Evolutionary conservation across 192 early-diverging fungal genomes (phyloP).

Genomic region (Backusella circina): DNA sequence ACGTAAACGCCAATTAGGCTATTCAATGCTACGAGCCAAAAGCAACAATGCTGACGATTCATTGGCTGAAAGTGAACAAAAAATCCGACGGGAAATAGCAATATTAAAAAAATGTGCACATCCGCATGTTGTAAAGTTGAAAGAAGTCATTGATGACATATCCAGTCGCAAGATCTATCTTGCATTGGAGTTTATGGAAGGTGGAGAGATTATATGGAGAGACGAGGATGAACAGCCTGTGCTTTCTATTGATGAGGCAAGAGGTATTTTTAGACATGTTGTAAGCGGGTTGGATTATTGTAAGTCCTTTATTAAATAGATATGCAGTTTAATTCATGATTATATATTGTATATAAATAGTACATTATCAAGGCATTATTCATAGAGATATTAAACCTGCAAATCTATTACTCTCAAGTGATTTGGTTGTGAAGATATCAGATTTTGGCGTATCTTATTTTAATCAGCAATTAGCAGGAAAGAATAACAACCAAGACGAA

Average conservation of each 20-base stretch:
- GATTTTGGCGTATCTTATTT: conserved; percentile 98
- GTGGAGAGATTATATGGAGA: conserved; percentile 92
- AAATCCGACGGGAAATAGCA: conserved; percentile 92
- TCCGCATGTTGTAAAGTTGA: conserved; percentile 84
- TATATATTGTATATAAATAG: conserved; percentile 29
- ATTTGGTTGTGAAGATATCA: conserved; percentile 87
- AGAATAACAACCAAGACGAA: conserved; percentile 49
- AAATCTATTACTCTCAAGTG: conserved; percentile 79
- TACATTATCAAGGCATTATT: conserved; percentile 93
- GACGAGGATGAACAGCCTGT: conserved; percentile 60
- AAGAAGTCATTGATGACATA: conserved; percentile 96
- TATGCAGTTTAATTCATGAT: background rate
- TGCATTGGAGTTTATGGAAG: conserved; percentile 88
- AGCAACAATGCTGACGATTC: background rate
- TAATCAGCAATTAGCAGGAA: conserved; percentile 44
- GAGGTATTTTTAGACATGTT: conserved; percentile 85
- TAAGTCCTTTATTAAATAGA: conserved; percentile 34
- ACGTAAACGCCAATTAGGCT: conserved; percentile 37
- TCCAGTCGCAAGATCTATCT: conserved; percentile 88
- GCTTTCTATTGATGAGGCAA: conserved; percentile 57
- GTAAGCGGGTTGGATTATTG: conserved; percentile 90
- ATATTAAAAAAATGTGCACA: conserved; percentile 95
- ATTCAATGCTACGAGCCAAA: conserved; percentile 15
- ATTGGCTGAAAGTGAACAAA: conserved; percentile 51
- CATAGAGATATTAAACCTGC: conserved; percentile 99